These are phyloP conservation scores for Thuja plicata DNA, from an alignment of 83 land plant genomes.

Conservation along the genomic window DNA sequence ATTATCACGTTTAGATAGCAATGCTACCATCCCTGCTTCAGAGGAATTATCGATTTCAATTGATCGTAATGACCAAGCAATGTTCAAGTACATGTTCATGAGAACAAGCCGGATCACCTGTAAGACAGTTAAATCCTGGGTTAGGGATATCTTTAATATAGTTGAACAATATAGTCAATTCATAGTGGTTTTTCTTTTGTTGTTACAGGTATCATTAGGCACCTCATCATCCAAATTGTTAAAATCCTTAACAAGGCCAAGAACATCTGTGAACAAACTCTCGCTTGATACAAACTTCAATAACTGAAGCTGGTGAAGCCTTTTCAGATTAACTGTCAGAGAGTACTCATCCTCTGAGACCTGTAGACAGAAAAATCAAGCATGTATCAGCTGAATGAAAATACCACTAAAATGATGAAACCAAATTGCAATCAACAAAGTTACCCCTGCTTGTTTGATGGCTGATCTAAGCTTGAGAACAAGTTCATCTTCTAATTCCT, in stretches of 20 bases:
- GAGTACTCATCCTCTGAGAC: slow-evolving; percentile 90
- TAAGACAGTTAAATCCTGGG: slow-evolving; percentile 7
- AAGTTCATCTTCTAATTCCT: slow-evolving; percentile 85
- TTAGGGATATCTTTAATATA: not conserved
- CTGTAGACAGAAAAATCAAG: slow-evolving; percentile 39
- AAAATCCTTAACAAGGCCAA: slow-evolving; percentile 44
- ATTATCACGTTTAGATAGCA: slow-evolving; percentile 53
- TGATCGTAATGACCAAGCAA: slow-evolving; percentile 69
- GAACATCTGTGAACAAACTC: slow-evolving; percentile 56
- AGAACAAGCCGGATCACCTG: slow-evolving; percentile 81
- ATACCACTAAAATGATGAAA: not conserved
- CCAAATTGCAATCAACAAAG: slow-evolving; percentile 7
- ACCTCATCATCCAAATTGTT: slow-evolving; percentile 85
- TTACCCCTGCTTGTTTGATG: slow-evolving; percentile 73
- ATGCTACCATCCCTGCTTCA: slow-evolving; percentile 48
- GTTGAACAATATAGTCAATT: not conserved
- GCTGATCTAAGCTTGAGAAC: slow-evolving; percentile 72
- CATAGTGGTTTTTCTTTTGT: not conserved
- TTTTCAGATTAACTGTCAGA: slow-evolving; percentile 80
- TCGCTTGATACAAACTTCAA: slow-evolving; percentile 53
- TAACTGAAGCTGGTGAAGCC: slow-evolving; percentile 87
- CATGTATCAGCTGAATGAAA: not conserved
- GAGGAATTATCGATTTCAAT: slow-evolving; percentile 59
- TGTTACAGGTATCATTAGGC: slow-evolving; percentile 2
- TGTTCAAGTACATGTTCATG: slow-evolving; percentile 79